Evolutionary conservation across 495 filamentous ascomycete species (phyloP), one percentile per base, ranked within the genome.

Genomic region (Podospora fimiseda): DNA sequence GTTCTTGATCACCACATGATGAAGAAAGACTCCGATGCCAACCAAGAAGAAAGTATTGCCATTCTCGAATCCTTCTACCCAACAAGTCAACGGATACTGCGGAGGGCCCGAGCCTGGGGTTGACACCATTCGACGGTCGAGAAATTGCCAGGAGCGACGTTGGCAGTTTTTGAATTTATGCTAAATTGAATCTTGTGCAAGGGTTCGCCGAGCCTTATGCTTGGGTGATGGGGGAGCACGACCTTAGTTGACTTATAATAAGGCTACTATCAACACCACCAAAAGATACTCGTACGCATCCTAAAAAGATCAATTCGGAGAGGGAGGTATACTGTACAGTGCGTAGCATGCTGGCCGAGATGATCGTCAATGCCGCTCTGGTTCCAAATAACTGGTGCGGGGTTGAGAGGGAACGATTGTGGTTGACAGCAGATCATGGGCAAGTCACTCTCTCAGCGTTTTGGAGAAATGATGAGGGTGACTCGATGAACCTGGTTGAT

Each of bases 151-250:
- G 58, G 60, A 58, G 51, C 62, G 33, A 53, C 52, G 50, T 52
- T 57, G 55, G 43, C 59, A 51, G 55, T 40, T 56, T 58, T 36
- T 53, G 60, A 59, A 45, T 67, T 67, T 67, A 67, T 67, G 62
- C 64, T 67, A 67, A 67, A 67, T 63, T 50, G 53, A 9, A 52
- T 18, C 9, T 11, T n/a, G n/a, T 11, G 27, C 62, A 58, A 49
- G 55, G 39, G 24, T 41, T 44, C 47, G 18, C 33, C 48, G 57
- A 58, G 56, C 56, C 56, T 60, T 60, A 45, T 47, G 50, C 48
- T 27, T 27, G 44, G 44, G 15, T 16, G 24, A 13, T 46, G 14
- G 43, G 39, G 44, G 23, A 33, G 44, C 44, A 47, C 44, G 44
- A 47, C 22, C 44, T 47, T 47, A 47, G 11, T 33, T 6, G 27